Conservation (phyloP, 1,284 basidiomycete species). For the Retiboletus flavoniger region DNA sequence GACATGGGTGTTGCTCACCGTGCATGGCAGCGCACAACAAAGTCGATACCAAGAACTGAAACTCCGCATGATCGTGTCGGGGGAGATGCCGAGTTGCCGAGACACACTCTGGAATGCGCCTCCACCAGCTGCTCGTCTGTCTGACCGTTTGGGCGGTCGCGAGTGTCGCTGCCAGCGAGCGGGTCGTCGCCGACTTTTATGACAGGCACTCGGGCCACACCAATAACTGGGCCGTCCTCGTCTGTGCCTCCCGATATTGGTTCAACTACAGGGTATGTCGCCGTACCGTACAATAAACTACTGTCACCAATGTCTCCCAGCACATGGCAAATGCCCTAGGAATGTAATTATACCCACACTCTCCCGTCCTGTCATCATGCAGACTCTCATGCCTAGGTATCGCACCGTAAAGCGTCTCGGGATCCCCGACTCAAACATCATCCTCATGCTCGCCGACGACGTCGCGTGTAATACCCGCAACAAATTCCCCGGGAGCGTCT, state of each 20-base stretch:
- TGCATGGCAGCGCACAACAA: slow-evolving; percentile 36
- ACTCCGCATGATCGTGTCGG: slow-evolving; percentile 20
- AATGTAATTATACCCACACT: slow-evolving; percentile 60
- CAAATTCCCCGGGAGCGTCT: slow-evolving; percentile 89
- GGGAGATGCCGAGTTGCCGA: slow-evolving; percentile 30
- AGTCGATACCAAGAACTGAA: slow-evolving; percentile 17
- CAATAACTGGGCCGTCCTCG: slow-evolving; percentile 98
- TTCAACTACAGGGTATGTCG: slow-evolving; percentile 92
- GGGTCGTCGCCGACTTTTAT: slow-evolving; percentile 32
- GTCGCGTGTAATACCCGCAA: slow-evolving; percentile 93
- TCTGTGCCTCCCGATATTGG: slow-evolving; percentile 94
- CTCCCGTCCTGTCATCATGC: not conserved
- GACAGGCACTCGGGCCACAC: slow-evolving; percentile 62
- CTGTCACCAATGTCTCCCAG: slow-evolving; percentile 39
- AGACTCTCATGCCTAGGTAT: slow-evolving; percentile 58
- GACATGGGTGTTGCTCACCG: slow-evolving; percentile 34
- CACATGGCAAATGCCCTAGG: slow-evolving; percentile 98
- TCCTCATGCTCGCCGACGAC: slow-evolving; percentile 98
- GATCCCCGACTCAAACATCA: slow-evolving; percentile 97
- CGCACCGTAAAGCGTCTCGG: slow-evolving; percentile 97
- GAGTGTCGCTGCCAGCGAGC: slow-evolving; percentile 25
- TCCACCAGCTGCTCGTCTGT: slow-evolving; percentile 30
- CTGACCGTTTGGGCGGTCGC: slow-evolving; percentile 34
- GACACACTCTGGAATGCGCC: slow-evolving; percentile 32
- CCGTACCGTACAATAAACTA: not conserved